phyloP scores from a whole-genome alignment of 345 rosid genomes.

The Dimocarpus longan region DNA sequence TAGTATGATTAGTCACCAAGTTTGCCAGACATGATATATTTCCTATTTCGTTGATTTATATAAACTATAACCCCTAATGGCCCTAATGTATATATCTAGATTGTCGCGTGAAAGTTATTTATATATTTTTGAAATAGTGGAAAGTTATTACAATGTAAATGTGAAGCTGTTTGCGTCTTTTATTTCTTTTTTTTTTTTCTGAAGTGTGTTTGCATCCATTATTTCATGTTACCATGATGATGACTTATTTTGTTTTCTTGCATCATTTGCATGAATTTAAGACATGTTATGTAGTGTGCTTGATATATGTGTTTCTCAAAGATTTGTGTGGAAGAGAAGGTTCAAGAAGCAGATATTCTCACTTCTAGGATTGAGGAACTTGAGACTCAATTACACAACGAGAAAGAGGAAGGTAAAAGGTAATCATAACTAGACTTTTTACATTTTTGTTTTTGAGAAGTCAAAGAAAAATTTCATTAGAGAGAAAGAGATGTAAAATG shows the following conservation, averaged over 20 bases:
- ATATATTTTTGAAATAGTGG: background rate
- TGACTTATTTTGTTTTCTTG: background rate
- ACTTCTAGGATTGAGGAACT: conserved; percentile 70
- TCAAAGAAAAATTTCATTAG: background rate
- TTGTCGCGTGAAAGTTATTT: background rate
- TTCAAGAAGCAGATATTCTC: conserved; percentile 71
- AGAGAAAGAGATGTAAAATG: background rate
- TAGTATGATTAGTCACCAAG: background rate
- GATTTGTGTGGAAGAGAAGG: conserved; percentile 58
- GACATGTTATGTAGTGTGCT: conserved; percentile 1
- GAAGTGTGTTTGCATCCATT: background rate
- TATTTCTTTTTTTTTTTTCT: no score
- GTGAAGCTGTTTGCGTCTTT: background rate
- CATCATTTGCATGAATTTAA: background rate
- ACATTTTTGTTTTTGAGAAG: background rate
- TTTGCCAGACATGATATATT: background rate
- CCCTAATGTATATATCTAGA: background rate
- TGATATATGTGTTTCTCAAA: conserved; percentile 31
- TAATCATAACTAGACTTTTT: conserved; percentile 23
- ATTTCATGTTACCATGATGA: conserved; percentile 4
- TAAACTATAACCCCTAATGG: background rate
- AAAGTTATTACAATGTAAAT: background rate
- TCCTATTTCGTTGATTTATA: background rate
- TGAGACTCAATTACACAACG: conserved; percentile 65
- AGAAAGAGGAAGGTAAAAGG: conserved; percentile 83